Base-by-base conservation (phyloP, 192 early-diverging fungal genomes). In the Chytriomyces hyalinus region DNA sequence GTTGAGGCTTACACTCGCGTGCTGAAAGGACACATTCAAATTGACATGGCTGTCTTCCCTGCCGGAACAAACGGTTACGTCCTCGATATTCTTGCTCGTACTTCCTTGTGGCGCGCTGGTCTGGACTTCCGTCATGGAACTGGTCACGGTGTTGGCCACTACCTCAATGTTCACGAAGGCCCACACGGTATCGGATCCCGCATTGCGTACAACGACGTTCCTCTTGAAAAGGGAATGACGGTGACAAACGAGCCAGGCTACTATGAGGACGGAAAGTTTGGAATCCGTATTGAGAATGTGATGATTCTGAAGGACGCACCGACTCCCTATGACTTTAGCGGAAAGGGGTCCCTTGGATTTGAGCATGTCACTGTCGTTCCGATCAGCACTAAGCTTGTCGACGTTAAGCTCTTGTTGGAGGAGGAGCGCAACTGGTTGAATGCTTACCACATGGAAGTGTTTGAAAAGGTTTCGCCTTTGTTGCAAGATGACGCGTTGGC, bases 221-320 rank as follows among this genome's bases (percentile, higher is more conserved):
- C 92, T 3, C 84, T 99, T 49, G 89, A 88, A 49, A 87, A 90
- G 7, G 96, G 96, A 17, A 99, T 99, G 97, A 96, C 93, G 0
- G 91, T 99, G 48, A 96, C 97, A 20, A 94, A 99, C 80, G 94
- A 99, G 83, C 97, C 97, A 20, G 97, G 97, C 1, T 99, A 94
- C 87, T 99, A 99, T 80, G 91, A 97, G 81, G 96, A 99, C 82
- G 96, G 95, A 26, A 85, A 89, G 47, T 99, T 98, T 81, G 97
- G 97, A 70, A 97, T 98, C 77, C 94, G 97, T 78, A 97, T 98
- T 78, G 97, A 99, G 83, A 97, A 95, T 79, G 91, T 97, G 46
- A 83, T 97, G 69, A 76, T 99, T 50, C 91, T 98, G 26, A 89
- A 89, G 62, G 85, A 92, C 60, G 88, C 79, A 0, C 80, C 91